These are phyloP conservation scores for Didymosphaeria variabile DNA, from an alignment of 2,329 filamentous ascomycete genomes.

Conservation along the genomic window DNA sequence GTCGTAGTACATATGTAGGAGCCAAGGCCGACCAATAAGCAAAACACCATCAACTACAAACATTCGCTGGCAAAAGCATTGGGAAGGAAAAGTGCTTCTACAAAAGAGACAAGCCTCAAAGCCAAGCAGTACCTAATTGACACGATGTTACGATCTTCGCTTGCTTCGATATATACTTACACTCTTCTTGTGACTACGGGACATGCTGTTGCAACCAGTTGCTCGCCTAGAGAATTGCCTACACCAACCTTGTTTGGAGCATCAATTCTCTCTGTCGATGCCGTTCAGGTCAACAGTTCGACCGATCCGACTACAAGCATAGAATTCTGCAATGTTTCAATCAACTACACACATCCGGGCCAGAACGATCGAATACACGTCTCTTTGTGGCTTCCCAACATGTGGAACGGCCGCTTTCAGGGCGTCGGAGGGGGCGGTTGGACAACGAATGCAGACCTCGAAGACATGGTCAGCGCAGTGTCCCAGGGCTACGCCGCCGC, in stretches of 20 bases:
- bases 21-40: not conserved
- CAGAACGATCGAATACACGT: slow-evolving; percentile 45
- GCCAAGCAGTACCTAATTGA: not conserved
- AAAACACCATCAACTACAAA: not conserved
- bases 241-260: not conserved
- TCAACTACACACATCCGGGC: slow-evolving; percentile 51
- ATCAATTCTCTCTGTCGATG: not conserved
- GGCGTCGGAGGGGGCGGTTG: slow-evolving; percentile 31
- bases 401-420: slow-evolving; percentile 30
- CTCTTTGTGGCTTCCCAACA: slow-evolving; percentile 42
- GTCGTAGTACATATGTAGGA: not conserved
- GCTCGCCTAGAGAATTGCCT: not conserved
- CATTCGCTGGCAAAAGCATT: not conserved
- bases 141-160: not conserved
- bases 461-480: slow-evolving; percentile 21
- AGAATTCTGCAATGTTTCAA: slow-evolving; percentile 49
- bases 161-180: not conserved
- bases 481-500: slow-evolving; percentile 29
- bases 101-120: not conserved
- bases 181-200: not conserved
- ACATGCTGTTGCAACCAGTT: not conserved
- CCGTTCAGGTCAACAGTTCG: not conserved
- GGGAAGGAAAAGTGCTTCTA: not conserved
- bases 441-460: slow-evolving; percentile 27
- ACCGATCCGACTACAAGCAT: not conserved